Base-by-base conservation (phyloP, 805 yeast genomes). In the Candida alai region DNA sequence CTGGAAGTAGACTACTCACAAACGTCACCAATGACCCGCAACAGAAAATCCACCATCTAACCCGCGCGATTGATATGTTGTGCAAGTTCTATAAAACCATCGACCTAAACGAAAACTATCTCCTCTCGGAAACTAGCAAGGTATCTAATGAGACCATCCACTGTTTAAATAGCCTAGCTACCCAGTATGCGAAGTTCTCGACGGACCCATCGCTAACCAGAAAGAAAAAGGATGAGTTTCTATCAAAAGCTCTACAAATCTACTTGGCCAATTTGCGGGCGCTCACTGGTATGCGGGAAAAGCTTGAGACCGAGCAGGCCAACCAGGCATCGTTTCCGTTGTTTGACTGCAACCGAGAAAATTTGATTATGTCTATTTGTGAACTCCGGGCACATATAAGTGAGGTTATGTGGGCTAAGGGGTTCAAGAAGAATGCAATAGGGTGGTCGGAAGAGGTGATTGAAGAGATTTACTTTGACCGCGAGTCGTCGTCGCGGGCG, bases 371-470 rank as follows among this genome's bases (percentile, higher is more conserved):
- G 39, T 27, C 47, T 14, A 49, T 47, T 16, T 60, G 62, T 26
- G 68, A 60, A 28, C 43, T 53, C 29, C 59, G 56, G 38, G 60
- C 67, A 4, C 70, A 66, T 41, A 47, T 66, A 13, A 51, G 66
- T 35, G 71, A 66, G 42, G 48, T 66, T 11, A 52, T 65, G 49
- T 66, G 70, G 70, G 60, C 60, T 6, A 56, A 51, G 40, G 69
- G 69, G 5, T 58, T 43, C 43, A 54, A 56, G 37, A 47, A 57
- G 37, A 58, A 60, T 34, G 69, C 72, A 16, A 52, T 62, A 25
- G 47, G 62, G 2, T 65, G 71, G 71, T 54, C 58, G 11, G 70
- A 66, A 41, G 68, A 66, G 36, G 60, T 65, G 4, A 48, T 66
- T 6, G 66, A 61, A 30, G 60, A 58, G 15, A 47, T 58, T 19